Base-by-base conservation (phyloP, 176 grass and related monocot species). In the Oryza coarctata region DNA sequence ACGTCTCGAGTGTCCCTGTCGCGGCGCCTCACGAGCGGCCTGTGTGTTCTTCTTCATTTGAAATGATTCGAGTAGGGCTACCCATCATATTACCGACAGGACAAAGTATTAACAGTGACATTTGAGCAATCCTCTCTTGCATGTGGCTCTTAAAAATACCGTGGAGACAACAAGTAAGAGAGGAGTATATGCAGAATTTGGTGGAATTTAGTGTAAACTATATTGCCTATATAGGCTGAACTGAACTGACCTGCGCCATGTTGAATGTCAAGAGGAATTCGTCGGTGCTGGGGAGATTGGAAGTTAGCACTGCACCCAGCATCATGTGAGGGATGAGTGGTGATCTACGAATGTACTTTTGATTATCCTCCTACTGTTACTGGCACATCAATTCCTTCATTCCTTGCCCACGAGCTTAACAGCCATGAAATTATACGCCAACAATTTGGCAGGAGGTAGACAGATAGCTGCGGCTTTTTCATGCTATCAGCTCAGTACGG, bases 301-400 rank as follows among this genome's bases (percentile, higher is more conserved):
- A 78, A 35, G 33, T 58, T 10, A 22, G 58, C 73, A 66, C 65
- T 28, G 17, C 18, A 32, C 50, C 27, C 43, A 74, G 6, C 35
- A 22, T 13, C 34, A 3, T 73, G 44, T 55, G 75, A 79, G 40
- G 30, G 40, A 47, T 20, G 58, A 41, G 26, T 10, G 32, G 22
- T 10, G 15, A 15, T 88, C 35, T 71, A 34, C 25, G n/a, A 35
- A 4, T 20, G 25, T 34, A 73, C 80, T 22, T 67, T 32, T 44
- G 84, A 78, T 88, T 73, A 68, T 58, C 66, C 66, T 85, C 10
- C 65, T 40, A 25, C 34, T 47, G 7, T 58, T 78, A 65, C 72
- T 25, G 77, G 64, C 65, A 43, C 58, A 76, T 49, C 63, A 81
- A 82, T 89, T 85, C 78, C 66, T 77, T 65, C 76, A 82, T 89